Percentiles rank a stretch among this genome's conserved stretches.
These are phyloP conservation scores for Glebionis coronaria DNA, from an alignment of 129 eudicot species.

Conservation along the genomic window DNA sequence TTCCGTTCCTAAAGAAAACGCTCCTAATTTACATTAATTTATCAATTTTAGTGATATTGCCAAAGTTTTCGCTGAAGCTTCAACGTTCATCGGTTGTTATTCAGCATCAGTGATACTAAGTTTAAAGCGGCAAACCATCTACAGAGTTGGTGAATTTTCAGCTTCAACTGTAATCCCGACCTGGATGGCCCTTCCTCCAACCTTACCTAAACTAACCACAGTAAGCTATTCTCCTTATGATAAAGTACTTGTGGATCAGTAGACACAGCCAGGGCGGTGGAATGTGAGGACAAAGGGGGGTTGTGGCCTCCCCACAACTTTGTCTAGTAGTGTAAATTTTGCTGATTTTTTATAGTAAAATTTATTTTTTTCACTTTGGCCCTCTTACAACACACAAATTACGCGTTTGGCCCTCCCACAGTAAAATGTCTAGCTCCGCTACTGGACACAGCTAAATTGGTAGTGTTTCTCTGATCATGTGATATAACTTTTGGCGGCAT, in stretches of 20 bases:
- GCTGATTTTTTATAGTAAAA: no score
- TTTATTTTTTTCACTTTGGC: no score
- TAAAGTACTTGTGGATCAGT: neutral
- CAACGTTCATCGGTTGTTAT: neutral
- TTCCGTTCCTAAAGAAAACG: neutral
- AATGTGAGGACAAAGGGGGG: no score
- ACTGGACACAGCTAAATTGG: neutral
- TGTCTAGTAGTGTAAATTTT: no score
- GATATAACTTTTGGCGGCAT: neutral
- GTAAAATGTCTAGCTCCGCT: no score
- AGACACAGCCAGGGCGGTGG: no score
- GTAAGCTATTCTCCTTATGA: neutral
- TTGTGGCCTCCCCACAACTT: no score
- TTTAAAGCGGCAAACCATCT: neutral
- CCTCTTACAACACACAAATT: no score
- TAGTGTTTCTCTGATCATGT: neutral
- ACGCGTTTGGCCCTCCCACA: no score
- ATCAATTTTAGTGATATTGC: neutral
- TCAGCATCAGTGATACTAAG: neutral
- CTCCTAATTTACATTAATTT: neutral
- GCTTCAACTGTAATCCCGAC: neutral
- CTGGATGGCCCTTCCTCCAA: neutral
- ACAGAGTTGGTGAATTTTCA: neutral
- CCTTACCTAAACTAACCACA: neutral
- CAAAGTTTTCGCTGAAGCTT: neutral